These are phyloP conservation scores for Yarrowia sp. DNA, from an alignment of 805 yeast species.

Conservation along the genomic window DNA sequence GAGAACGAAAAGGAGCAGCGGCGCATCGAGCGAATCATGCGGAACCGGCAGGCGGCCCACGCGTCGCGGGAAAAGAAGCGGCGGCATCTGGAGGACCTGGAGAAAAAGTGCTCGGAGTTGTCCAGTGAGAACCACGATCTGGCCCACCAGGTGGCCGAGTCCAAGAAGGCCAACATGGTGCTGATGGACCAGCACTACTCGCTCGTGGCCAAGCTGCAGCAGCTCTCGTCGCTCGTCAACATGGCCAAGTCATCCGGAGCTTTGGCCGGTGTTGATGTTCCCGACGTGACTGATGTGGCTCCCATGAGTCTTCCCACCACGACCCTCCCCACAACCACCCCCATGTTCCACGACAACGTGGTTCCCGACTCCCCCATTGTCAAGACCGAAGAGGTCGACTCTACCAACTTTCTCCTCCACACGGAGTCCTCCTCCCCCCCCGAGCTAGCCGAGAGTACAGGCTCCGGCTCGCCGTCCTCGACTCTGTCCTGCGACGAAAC, in stretches of 20 bases:
- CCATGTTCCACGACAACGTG: not conserved
- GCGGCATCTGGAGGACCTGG: slow-evolving; percentile 82
- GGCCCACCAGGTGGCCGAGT: slow-evolving; percentile 29
- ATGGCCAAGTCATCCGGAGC: slow-evolving; percentile 33
- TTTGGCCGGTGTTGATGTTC: slow-evolving; percentile 28
- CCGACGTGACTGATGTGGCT: slow-evolving; percentile 13
- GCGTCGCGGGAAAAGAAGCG: slow-evolving; percentile 96
- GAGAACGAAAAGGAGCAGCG: slow-evolving; percentile 97
- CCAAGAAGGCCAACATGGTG: slow-evolving; percentile 29
- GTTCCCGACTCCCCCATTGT: slow-evolving; percentile 26
- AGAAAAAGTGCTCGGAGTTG: slow-evolving; percentile 46
- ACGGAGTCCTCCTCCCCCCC: slow-evolving; percentile 22
- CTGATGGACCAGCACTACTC: slow-evolving; percentile 32
- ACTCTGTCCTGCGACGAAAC: slow-evolving; percentile 29
- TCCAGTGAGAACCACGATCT: slow-evolving; percentile 36
- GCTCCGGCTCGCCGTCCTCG: slow-evolving; percentile 33
- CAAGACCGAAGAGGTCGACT: slow-evolving; percentile 25
- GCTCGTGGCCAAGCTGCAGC: slow-evolving; percentile 31
- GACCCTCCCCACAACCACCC: not conserved
- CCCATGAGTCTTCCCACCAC: too few species aligned
- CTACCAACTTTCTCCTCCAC: slow-evolving; percentile 21
- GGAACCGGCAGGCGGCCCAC: slow-evolving; percentile 96
- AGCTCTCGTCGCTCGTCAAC: slow-evolving; percentile 29
- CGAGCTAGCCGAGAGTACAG: slow-evolving; percentile 20
- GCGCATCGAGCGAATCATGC: slow-evolving; percentile 83